Percentiles rank a stretch among this genome's conserved stretches.
Evolutionary conservation across 345 rosid genomes (phyloP).

Genomic region (Bruguiera parviflora): DNA sequence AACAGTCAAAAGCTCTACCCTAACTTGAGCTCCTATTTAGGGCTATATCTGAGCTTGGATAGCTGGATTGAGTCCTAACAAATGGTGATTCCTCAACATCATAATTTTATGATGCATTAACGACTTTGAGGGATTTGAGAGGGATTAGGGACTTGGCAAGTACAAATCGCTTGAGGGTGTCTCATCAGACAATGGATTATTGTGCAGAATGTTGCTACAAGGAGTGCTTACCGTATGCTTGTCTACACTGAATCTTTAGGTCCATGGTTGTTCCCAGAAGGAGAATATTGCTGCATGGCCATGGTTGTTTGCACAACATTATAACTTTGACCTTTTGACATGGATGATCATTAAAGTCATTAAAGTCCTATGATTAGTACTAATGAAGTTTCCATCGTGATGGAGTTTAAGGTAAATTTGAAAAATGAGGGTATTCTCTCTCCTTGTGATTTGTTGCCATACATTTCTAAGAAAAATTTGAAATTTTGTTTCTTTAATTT

Average conservation of each 20-base stretch:
- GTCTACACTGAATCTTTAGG: constrained; percentile 18
- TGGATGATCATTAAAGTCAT: background rate
- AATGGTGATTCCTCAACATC: constrained; percentile 59
- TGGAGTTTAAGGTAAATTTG: background rate
- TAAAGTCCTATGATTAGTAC: too few relatives aligned
- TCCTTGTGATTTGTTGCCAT: background rate
- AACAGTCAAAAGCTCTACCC: too few relatives aligned
- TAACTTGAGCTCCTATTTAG: too few relatives aligned
- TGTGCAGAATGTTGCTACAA: constrained; percentile 54
- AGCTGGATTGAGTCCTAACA: too few relatives aligned
- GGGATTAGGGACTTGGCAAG: constrained; percentile 43
- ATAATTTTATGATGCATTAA: constrained; percentile 49
- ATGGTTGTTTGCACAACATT: background rate
- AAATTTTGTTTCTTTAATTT: constrained; percentile 4
- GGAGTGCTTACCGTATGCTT: constrained; percentile 12
- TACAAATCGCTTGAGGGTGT: constrained; percentile 39
- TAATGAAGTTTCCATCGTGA: too few relatives aligned
- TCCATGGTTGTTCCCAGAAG: constrained; percentile 7
- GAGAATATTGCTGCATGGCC: constrained; percentile 6
- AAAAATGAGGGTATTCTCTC: background rate
- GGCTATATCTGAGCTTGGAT: too few relatives aligned
- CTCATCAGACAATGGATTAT: constrained; percentile 56
- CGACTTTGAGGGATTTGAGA: constrained; percentile 66
- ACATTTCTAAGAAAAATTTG: background rate
- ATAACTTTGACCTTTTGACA: background rate